Evolutionary conservation across 1,284 basidiomycete genomes (phyloP).

Genomic region (Cutaneotrichosporon dermatis): DNA sequence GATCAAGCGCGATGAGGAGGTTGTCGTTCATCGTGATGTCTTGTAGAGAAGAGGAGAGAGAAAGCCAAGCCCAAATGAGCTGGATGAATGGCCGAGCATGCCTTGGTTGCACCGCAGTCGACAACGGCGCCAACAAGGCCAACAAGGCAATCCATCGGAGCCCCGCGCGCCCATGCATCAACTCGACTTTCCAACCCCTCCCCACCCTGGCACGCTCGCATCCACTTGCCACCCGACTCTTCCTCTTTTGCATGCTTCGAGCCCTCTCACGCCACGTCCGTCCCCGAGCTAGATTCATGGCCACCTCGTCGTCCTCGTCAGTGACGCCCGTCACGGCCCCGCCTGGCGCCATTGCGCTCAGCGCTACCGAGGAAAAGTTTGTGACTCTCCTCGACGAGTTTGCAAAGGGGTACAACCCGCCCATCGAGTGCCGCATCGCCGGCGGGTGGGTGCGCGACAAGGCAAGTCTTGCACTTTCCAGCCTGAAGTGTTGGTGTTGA

Average conservation of each 20-base stretch:
- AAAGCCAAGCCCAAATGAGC: too few relatives aligned
- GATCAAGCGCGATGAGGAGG: conserved; percentile 38
- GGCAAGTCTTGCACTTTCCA: conserved; percentile 52
- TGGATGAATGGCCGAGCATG: too few relatives aligned
- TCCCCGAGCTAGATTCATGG: conserved; percentile 7
- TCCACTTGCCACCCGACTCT: neutral
- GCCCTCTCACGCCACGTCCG: neutral
- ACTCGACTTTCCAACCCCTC: neutral
- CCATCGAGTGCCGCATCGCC: conserved; percentile 74
- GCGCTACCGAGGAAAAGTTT: conserved; percentile 35
- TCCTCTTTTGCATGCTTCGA: conserved; percentile 4
- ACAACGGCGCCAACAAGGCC: neutral
- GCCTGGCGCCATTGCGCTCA: conserved; percentile 10
- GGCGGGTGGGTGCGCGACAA: conserved; percentile 98
- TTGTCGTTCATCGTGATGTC: conserved; percentile 30
- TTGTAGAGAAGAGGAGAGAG: neutral
- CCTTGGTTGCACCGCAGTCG: too few relatives aligned
- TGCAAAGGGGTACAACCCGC: conserved; percentile 27
- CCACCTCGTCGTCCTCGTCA: neutral
- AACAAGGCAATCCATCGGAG: neutral
- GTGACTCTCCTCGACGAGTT: conserved; percentile 42
- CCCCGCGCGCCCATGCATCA: neutral
- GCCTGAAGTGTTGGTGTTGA: neutral
- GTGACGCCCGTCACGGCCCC: conserved; percentile 8
- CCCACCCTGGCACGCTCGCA: too few relatives aligned